A percentile compares a stretch with the other conserved stretches of the same genome.
phyloP scores from a whole-genome alignment of 768 basidiomycete genomes.

The Termitomyces sp. region DNA sequence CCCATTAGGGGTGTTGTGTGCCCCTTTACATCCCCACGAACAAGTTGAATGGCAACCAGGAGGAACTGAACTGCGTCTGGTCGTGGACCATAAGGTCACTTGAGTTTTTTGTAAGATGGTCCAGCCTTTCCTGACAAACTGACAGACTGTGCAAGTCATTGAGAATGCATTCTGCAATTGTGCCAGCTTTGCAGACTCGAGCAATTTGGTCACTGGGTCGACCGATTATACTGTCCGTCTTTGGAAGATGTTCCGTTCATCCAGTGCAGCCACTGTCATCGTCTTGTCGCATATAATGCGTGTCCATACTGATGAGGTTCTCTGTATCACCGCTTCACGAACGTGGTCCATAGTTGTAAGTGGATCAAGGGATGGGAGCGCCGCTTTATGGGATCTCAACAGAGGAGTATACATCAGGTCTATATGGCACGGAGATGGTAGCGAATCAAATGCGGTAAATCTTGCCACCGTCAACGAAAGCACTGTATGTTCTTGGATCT shows the following conservation, averaged over 20 bases:
- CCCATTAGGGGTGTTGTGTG: constrained; percentile 51
- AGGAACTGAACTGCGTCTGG: constrained; percentile 55
- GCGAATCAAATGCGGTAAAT: constrained; percentile 46
- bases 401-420: constrained; percentile 76
- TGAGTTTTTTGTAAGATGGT: too few relatives aligned
- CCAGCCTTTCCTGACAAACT: background rate
- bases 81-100: constrained; percentile 59
- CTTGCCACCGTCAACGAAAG: constrained; percentile 82
- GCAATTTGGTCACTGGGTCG: constrained; percentile 76
- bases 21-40: constrained; percentile 63
- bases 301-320: constrained; percentile 68
- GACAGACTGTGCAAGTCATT: constrained; percentile 68
- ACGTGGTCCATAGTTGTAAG: constrained; percentile 83
- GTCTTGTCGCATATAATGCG: constrained; percentile 73
- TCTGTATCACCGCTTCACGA: constrained; percentile 68
- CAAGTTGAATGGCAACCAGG: constrained; percentile 64
- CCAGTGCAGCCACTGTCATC: constrained; percentile 26
- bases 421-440: constrained; percentile 62
- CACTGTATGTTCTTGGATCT: constrained; percentile 55
- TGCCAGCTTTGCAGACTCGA: constrained; percentile 73
- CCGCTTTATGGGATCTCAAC: constrained; percentile 89
- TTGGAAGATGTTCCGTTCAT: constrained; percentile 59
- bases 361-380: constrained; percentile 83
- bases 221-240: constrained; percentile 79
- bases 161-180: constrained; percentile 73